These are phyloP conservation scores for Penicillium hordei DNA, from an alignment of 2,329 filamentous ascomycete species.

Conservation along the genomic window DNA sequence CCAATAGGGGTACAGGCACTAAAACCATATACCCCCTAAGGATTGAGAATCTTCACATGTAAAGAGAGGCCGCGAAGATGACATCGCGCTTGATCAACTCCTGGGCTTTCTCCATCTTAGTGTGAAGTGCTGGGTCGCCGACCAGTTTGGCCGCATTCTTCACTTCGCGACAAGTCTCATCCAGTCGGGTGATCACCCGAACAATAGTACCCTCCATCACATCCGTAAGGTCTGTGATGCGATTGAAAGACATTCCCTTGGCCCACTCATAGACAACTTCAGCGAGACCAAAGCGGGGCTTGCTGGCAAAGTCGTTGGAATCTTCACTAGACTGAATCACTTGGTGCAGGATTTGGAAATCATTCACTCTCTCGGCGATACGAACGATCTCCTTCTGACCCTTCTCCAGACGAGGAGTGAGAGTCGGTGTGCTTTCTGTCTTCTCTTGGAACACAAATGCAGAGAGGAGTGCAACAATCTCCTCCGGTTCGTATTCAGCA, in stretches of 20 bases:
- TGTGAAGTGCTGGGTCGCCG: constrained; percentile 86
- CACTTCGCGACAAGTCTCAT: constrained; percentile 95
- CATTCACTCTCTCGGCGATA: constrained; percentile 90
- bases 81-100: constrained; percentile 98
- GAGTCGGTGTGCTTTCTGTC: constrained; percentile 74
- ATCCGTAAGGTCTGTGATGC: constrained; percentile 93
- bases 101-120: constrained; percentile 96
- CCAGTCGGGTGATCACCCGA: constrained; percentile 84
- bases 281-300: constrained; percentile 86
- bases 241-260: constrained; percentile 95
- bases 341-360: constrained; percentile 83
- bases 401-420: constrained; percentile 77
- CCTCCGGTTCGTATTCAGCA: constrained; percentile 90
- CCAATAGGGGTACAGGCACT: background rate
- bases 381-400: constrained; percentile 83
- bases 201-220: constrained; percentile 98
- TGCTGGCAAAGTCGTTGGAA: constrained; percentile 84
- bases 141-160: constrained; percentile 96
- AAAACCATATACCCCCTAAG: background rate
- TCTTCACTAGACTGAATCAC: constrained; percentile 89
- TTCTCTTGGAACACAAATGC: constrained; percentile 98
- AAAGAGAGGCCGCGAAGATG: constrained; percentile 82
- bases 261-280: constrained; percentile 99
- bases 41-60: constrained; percentile 61
- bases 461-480: constrained; percentile 91